A percentile compares a stretch with the other conserved stretches of the same genome.
Evolutionary conservation across 768 basidiomycete genomes (phyloP).

Genomic region (Suillus weaverae): DNA sequence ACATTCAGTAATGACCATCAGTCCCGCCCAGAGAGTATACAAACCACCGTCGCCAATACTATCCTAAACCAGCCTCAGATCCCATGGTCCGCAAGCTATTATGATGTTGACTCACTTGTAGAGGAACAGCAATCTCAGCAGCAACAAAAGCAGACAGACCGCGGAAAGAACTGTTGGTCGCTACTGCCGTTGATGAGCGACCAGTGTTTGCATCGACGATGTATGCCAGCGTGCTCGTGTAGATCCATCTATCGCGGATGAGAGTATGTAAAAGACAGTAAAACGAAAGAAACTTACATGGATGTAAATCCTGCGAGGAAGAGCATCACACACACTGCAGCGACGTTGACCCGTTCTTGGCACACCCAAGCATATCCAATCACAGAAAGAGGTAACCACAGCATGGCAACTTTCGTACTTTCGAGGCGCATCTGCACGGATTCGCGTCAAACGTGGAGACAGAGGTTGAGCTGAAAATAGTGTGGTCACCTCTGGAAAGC

Average conservation of each 20-base stretch:
- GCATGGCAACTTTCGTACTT: constrained; percentile 59
- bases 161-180: constrained; percentile 74
- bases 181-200: constrained; percentile 74
- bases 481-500: constrained; percentile 59
- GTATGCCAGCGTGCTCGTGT: constrained; percentile 74
- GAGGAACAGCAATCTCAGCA: constrained; percentile 75
- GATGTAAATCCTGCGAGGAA: constrained; percentile 72
- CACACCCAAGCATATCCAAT: constrained; percentile 78
- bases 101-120: constrained; percentile 41
- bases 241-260: constrained; percentile 45
- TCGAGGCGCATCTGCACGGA: constrained; percentile 64
- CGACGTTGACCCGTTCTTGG: constrained; percentile 60
- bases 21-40: constrained; percentile 44
- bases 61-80: constrained; percentile 2
- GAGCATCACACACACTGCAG: constrained; percentile 68
- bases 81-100: background rate
- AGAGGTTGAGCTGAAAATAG: background rate
- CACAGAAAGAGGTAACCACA: constrained; percentile 53
- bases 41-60: constrained; percentile 31
- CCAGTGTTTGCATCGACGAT: constrained; percentile 86
- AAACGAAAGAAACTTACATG: constrained; percentile 45
- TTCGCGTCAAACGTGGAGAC: background rate
- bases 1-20: constrained; percentile 52
- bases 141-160: constrained; percentile 68
- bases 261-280: background rate